These are phyloP conservation scores for Lagerstroemia fauriei DNA, from an alignment of 441 rosid species.

Conservation along the genomic window DNA sequence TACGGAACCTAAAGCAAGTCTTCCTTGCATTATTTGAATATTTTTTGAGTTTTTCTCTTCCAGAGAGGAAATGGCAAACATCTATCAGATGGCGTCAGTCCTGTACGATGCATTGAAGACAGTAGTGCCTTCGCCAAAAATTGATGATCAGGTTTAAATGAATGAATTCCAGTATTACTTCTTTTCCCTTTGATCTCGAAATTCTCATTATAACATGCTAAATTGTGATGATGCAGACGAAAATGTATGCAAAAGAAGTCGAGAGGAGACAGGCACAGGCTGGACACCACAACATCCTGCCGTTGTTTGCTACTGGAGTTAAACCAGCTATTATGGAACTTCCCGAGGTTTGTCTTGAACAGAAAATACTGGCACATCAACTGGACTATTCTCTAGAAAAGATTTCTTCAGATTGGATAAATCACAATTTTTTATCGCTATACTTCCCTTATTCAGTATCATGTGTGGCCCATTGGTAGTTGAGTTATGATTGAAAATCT, in stretches of 20 bases:
- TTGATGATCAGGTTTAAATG: slow-evolving; percentile 64
- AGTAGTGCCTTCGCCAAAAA: slow-evolving; percentile 51
- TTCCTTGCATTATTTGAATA: slow-evolving; percentile 24
- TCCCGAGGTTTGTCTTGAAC: slow-evolving; percentile 68
- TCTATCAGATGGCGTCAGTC: slow-evolving; percentile 75
- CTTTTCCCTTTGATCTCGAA: slow-evolving; percentile 8
- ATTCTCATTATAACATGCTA: neutral
- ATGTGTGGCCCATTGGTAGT: neutral
- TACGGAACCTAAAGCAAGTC: neutral
- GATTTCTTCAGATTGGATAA: neutral
- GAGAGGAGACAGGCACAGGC: slow-evolving; percentile 62
- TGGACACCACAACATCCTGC: slow-evolving; percentile 80
- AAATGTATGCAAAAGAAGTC: slow-evolving; percentile 68
- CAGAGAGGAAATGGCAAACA: slow-evolving; percentile 94
- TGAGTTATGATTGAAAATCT: slow-evolving; percentile 13
- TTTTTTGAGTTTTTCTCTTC: slow-evolving; percentile 34
- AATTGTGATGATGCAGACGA: slow-evolving; percentile 50
- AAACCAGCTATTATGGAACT: slow-evolving; percentile 80
- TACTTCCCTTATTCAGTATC: neutral
- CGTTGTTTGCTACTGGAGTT: slow-evolving; percentile 64
- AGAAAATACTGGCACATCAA: slow-evolving; percentile 11
- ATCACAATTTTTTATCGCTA: neutral
- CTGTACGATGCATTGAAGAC: slow-evolving; percentile 75
- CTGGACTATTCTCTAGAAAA: neutral
- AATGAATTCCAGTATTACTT: slow-evolving; percentile 7